A percentile compares a stretch with the other conserved stretches of the same genome.
Conservation (phyloP, 441 rosid species). For the Gossypium schwendimanii region DNA sequence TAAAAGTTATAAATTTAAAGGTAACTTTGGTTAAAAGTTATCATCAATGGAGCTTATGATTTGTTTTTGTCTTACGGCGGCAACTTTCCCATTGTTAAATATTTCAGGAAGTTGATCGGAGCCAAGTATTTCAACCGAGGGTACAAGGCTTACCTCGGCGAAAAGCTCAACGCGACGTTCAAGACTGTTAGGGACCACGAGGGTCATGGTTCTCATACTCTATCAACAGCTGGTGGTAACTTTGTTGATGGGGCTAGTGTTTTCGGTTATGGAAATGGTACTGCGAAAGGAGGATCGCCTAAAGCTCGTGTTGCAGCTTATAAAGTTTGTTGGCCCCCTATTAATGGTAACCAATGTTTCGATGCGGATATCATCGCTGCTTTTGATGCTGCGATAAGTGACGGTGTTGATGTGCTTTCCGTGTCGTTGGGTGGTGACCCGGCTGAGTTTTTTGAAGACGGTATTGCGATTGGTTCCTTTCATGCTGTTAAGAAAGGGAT, state of each 20-base stretch:
- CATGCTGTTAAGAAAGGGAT: conserved; percentile 36
- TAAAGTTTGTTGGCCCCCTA: conserved; percentile 30
- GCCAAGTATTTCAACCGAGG: conserved; percentile 53
- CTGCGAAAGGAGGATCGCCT: conserved; percentile 35
- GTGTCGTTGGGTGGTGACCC: conserved; percentile 20
- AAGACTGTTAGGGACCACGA: conserved; percentile 26
- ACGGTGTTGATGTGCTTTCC: conserved; percentile 36
- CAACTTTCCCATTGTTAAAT: neutral
- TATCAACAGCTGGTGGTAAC: conserved; percentile 56
- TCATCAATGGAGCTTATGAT: too few species aligned
- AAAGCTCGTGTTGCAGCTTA: conserved; percentile 34
- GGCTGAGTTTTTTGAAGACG: conserved; percentile 9
- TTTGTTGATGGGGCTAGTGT: conserved; percentile 39
- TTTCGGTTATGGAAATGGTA: conserved; percentile 24
- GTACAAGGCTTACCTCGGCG: conserved; percentile 18
- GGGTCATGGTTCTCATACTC: conserved; percentile 61
- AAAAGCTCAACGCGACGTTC: conserved; percentile 16
- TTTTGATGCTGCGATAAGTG: conserved; percentile 33
- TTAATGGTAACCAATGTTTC: conserved; percentile 16
- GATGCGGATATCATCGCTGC: conserved; percentile 35
- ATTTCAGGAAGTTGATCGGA: conserved; percentile 54
- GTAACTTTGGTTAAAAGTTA: neutral
- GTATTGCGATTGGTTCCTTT: conserved; percentile 37
- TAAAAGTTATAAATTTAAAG: neutral
- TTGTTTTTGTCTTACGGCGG: neutral